Conservation (phyloP, 148 eudicot genomes). For the Persicaria tinctoria region DNA sequence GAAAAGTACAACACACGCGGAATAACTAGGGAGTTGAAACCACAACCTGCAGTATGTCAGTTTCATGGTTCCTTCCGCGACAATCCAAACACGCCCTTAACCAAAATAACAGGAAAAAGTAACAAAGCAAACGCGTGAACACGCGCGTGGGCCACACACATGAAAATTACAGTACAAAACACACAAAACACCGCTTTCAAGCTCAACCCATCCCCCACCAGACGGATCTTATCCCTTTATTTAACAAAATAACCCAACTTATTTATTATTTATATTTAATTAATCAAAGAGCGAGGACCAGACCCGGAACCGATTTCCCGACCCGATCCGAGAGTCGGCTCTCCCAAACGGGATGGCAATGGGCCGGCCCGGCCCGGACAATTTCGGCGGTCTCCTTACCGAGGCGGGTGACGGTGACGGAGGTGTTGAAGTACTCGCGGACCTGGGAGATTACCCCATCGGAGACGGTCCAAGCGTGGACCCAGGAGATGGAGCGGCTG, state of each 20-base stretch:
- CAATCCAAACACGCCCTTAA: conserved; percentile 9
- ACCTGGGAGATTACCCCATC: conserved; percentile 47
- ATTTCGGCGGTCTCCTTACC: not conserved
- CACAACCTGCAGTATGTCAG: not conserved
- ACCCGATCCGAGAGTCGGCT: conserved; percentile 9
- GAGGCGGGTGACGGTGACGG: conserved; percentile 10
- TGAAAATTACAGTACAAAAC: too few species aligned
- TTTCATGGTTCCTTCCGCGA: not conserved
- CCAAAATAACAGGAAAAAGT: not conserved
- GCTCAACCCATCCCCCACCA: not conserved
- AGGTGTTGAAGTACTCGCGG: conserved; percentile 14
- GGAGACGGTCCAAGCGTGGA: conserved; percentile 45
- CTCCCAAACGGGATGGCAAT: conserved; percentile 14
- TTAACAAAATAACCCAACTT: too few species aligned
- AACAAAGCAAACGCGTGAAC: not conserved
- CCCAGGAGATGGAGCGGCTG: conserved; percentile 30
- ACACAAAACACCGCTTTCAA: too few species aligned
- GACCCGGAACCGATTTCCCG: conserved; percentile 13
- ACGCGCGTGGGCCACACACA: not conserved
- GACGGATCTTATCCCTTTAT: too few species aligned
- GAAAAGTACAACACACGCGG: not conserved
- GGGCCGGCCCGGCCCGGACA: not conserved
- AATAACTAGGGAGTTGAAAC: not conserved
- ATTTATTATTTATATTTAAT: too few species aligned
- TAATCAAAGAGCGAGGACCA: conserved; percentile 10